These are phyloP conservation scores for Chloropicon primus DNA, from an alignment of 139 green algal species.

Conservation along the genomic window DNA sequence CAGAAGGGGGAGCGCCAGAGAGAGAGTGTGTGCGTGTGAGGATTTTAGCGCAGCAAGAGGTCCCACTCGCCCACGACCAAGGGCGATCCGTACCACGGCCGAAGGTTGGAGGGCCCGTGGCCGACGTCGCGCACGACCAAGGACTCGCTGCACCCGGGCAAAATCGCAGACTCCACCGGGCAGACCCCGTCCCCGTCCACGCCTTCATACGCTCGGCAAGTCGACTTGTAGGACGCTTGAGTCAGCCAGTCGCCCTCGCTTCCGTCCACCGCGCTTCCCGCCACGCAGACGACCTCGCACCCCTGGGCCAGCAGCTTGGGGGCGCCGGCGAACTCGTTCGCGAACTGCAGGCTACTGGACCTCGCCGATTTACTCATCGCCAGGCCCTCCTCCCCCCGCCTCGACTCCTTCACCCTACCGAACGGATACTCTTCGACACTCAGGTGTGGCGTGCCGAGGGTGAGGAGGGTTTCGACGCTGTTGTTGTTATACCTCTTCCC, in stretches of 20 bases:
- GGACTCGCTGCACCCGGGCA: background rate
- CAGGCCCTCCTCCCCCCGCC: background rate
- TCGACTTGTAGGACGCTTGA: background rate
- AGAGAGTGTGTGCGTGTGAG: too few species aligned
- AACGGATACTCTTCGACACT: constrained; percentile 26
- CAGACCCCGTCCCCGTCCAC: background rate
- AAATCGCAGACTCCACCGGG: background rate
- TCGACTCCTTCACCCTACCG: constrained; percentile 2
- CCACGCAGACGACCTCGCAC: background rate
- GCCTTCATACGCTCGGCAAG: background rate
- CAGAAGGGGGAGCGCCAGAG: background rate
- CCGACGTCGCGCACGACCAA: background rate
- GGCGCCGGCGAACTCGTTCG: constrained; percentile 14
- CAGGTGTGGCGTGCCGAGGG: constrained; percentile 30
- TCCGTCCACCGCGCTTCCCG: background rate
- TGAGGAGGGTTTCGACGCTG: constrained; percentile 22
- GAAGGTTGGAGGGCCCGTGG: background rate
- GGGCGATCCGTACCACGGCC: background rate
- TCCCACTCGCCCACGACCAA: background rate
- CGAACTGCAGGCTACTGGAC: constrained; percentile 22
- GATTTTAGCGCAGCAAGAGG: background rate
- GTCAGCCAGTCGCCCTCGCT: background rate
- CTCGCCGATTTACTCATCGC: background rate
- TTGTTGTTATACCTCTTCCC: constrained; percentile 5
- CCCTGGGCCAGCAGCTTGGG: too few species aligned